Percentiles rank a stretch among this genome's conserved stretches.
These are phyloP conservation scores for Trichaptum fuscoviolaceum DNA, from an alignment of 768 basidiomycete species.

Conservation along the genomic window DNA sequence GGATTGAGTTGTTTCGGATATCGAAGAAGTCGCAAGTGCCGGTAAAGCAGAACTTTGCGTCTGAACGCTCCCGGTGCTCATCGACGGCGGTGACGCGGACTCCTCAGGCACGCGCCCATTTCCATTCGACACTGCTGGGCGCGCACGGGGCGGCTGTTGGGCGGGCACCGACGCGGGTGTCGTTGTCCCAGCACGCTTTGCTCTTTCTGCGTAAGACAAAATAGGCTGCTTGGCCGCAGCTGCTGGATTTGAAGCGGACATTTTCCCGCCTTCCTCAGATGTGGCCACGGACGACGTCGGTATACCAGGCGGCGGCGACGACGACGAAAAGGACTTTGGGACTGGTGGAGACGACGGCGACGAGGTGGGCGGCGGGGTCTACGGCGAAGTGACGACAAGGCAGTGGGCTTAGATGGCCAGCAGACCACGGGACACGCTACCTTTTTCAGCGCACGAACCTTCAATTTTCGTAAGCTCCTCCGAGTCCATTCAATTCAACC, in stretches of 20 bases:
- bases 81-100: constrained; percentile 19
- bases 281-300: background rate
- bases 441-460: background rate
- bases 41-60: constrained; percentile 10
- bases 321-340: background rate
- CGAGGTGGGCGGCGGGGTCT: background rate
- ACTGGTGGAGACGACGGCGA: background rate
- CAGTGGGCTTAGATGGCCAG: background rate
- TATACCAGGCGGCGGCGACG: background rate
- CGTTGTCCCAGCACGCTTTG: constrained; percentile 36
- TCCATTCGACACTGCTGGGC: constrained; percentile 4
- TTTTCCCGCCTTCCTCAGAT: background rate
- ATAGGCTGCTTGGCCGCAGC: constrained; percentile 29
- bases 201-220: constrained; percentile 55
- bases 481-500: background rate
- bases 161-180: constrained; percentile 9
- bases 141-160: constrained; percentile 8
- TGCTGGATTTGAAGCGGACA: constrained; percentile 19
- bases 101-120: background rate
- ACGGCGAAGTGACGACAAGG: background rate
- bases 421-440: background rate
- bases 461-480: background rate
- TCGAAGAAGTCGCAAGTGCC: constrained; percentile 5
- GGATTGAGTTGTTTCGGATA: constrained; percentile 5
- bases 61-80: constrained; percentile 20